phyloP scores from a whole-genome alignment of 371 early-diverging fungal species.

The Mucor sp. region DNA sequence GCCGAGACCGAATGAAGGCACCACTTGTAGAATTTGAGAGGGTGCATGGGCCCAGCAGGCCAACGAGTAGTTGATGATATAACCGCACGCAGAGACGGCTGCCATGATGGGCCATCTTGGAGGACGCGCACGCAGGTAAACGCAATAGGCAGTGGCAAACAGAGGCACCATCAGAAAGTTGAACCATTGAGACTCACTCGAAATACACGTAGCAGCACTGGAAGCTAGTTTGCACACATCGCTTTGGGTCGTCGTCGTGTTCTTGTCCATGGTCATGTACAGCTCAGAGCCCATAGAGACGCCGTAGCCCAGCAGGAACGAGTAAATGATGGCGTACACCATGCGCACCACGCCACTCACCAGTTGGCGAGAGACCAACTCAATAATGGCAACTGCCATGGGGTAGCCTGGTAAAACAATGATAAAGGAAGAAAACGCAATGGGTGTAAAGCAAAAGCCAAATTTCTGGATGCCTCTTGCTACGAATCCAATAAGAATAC shows the following conservation, averaged over 20 bases:
- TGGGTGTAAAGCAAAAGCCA: conserved; percentile 48
- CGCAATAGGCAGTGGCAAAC: conserved; percentile 44
- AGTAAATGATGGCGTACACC: conserved; percentile 77
- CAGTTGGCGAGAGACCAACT: conserved; percentile 81
- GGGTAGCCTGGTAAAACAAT: conserved; percentile 74
- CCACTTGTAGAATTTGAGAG: conserved; percentile 44
- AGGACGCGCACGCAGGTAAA: conserved; percentile 38
- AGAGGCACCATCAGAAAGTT: conserved; percentile 42
- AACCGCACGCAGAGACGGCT: conserved; percentile 30
- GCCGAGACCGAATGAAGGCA: conserved; percentile 59
- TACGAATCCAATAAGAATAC: conserved; percentile 68
- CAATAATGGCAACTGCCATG: conserved; percentile 77
- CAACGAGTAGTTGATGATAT: conserved; percentile 37
- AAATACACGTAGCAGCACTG: conserved; percentile 29
- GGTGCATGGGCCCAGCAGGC: conserved; percentile 50
- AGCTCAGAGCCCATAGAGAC: conserved; percentile 68
- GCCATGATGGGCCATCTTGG: conserved; percentile 46
- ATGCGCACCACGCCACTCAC: conserved; percentile 83
- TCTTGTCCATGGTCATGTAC: conserved; percentile 41
- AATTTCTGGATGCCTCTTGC: conserved; percentile 44
- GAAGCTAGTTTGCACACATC: conserved; percentile 20
- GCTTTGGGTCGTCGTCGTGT: not conserved
- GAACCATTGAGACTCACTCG: conserved; percentile 31
- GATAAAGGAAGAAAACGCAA: conserved; percentile 54
- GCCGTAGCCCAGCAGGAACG: conserved; percentile 82